Base-by-base conservation (phyloP, 352 stramenopile genomes). In the Globisporangium polare region DNA sequence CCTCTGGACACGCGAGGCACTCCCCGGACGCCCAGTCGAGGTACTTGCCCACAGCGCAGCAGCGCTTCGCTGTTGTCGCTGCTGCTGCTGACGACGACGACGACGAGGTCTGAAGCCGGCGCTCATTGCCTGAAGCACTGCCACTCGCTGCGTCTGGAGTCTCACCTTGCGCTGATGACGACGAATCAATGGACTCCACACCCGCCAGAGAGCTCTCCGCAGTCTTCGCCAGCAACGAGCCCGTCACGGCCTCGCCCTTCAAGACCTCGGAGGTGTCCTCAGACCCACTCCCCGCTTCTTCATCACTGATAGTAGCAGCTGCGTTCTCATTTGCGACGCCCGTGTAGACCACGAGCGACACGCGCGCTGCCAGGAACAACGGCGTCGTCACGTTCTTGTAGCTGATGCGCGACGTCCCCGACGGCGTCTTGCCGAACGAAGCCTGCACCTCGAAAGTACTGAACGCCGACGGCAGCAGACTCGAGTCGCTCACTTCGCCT, bases 361-460 rank as follows among this genome's bases (percentile, higher is more conserved):
- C 22, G 15, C 22, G 46, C 26, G 46, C 46, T 10, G 46, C 22
- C 13, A 52, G 46, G 46, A 52, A 52, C 3, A 52, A 5, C 15
- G 46, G 46, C 10, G 46, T 52, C 13, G 46, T 52, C 22, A 52
- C 13, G 46, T 52, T 52, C 12, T 8, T 31, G 22, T 33, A 52
- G 46, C 46, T 3, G 22, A 52, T 52, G 22, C 46, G 46, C 22
- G 46, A 52, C 5, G 22, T 22, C 46, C 46, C 33, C 33, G 33
- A 39, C 7, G 22, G 29, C 2, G 5, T 52, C 9, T 33, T 52
- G 12, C 22, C 13, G 22, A 52, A 52, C 12, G 46, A 33, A 7
- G 46, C 22, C 46, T 52, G 10, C 12, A 52, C 46, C 46, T 52
- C 46, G 20, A 52, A 52, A 9, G 46, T 52, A 13, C 46, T 52